phyloP scores from a whole-genome alignment of 768 basidiomycete genomes.

The Fistulinella prunicolor region DNA sequence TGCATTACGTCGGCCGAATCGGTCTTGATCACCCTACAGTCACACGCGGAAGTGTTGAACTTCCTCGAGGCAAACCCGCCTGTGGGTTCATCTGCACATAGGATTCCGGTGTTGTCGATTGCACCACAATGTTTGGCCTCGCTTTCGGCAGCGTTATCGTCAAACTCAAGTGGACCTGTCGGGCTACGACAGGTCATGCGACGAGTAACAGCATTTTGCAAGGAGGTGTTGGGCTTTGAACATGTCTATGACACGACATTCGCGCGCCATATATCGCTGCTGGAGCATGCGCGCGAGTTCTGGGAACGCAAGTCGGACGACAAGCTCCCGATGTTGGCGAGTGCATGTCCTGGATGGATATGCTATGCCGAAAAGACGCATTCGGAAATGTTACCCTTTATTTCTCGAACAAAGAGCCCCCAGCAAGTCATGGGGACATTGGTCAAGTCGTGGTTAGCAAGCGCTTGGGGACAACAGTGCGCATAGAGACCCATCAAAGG shows the following conservation, averaged over 20 bases:
- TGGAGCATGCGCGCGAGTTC: conserved; percentile 82
- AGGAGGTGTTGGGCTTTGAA: conserved; percentile 65
- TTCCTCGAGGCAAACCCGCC: conserved; percentile 63
- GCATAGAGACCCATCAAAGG: conserved; percentile 29
- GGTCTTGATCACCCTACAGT: conserved; percentile 93
- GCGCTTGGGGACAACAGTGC: conserved; percentile 64
- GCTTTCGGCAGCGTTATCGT: conserved; percentile 60
- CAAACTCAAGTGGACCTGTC: conserved; percentile 40
- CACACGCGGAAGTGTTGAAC: conserved; percentile 86
- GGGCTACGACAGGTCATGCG: conserved; percentile 61
- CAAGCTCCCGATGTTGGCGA: conserved; percentile 83
- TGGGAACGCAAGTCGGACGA: conserved; percentile 55
- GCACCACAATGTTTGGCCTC: conserved; percentile 87
- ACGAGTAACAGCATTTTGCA: conserved; percentile 70
- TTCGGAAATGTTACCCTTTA: conserved; percentile 88
- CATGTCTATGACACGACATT: conserved; percentile 95
- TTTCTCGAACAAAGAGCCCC: conserved; percentile 85
- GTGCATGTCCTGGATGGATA: conserved; percentile 98
- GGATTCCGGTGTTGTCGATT: conserved; percentile 76
- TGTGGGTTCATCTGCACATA: conserved; percentile 38
- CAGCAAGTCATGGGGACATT: conserved; percentile 93
- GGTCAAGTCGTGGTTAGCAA: conserved; percentile 85
- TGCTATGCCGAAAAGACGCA: conserved; percentile 99
- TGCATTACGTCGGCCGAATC: conserved; percentile 99
- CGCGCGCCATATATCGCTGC: conserved; percentile 79